A percentile compares a stretch with the other conserved stretches of the same genome.
Conservation (phyloP, 768 basidiomycete genomes). For the Leccinum incarnatum region DNA sequence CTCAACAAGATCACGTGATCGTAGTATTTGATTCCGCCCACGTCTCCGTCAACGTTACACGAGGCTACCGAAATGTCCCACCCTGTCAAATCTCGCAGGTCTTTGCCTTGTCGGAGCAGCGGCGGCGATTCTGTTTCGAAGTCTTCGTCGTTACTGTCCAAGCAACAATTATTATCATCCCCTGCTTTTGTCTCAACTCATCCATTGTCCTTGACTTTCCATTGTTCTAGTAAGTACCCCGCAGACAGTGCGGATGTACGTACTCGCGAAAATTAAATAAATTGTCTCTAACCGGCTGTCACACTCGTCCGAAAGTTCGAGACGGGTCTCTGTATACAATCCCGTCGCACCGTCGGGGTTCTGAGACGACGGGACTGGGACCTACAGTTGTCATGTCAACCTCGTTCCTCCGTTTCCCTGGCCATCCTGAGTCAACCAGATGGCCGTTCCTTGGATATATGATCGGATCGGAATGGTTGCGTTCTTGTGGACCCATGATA, state of each 20-base stretch:
- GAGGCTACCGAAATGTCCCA: slow-evolving; percentile 25
- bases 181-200: slow-evolving; percentile 13
- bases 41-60: slow-evolving; percentile 35
- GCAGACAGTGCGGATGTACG: slow-evolving; percentile 5
- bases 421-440: neutral
- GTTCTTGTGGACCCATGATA: neutral
- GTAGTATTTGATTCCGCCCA: slow-evolving; percentile 25
- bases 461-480: neutral
- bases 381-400: neutral
- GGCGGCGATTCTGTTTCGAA: neutral
- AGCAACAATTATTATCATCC: neutral
- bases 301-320: neutral
- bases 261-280: slow-evolving; percentile 4
- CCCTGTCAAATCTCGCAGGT: neutral
- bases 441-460: neutral
- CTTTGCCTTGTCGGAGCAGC: neutral
- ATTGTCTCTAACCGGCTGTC: neutral
- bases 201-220: slow-evolving; percentile 19
- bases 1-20: slow-evolving; percentile 38
- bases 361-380: neutral
- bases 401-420: neutral
- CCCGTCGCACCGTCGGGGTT: neutral
- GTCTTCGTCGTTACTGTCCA: neutral
- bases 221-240: slow-evolving; percentile 14
- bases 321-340: neutral